Evolutionary conservation across 2,329 filamentous ascomycete species (phyloP), one percentile per base, ranked within the genome.

Genomic region (Aspergillus tanneri): DNA sequence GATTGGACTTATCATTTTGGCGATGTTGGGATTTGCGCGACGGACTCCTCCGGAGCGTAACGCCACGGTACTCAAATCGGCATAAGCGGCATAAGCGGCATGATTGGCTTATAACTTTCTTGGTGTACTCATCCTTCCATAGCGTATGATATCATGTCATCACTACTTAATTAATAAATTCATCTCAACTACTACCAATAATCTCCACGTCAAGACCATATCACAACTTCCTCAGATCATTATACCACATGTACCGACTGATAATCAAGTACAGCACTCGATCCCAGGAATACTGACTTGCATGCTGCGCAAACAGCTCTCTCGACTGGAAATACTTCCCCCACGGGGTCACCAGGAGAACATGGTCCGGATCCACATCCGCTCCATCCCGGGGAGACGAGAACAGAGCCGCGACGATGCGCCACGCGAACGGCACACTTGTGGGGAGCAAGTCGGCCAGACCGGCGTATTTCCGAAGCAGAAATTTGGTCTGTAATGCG

Each of bases 201-300:
- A 6, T 14, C 14, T 3, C 8, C 21, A 11, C 14, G 9, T 9
- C 19, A 12, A 21, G 5, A 14, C 25, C 34, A 30, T 5, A 48
- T 8, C 11, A 21, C 23, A 58, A 14, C 39, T 41, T 43, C 39
- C 47, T 44, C 39, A 59, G 8, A 34, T 58, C 56, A 45, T 73
- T 73, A 51, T 70, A 70, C 71, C 71, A 73, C 28, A 72, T 67
- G 47, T 73, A 70, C 32, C 70, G 67, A 52, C 68, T 72, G 7
- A 70, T 38, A 1, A 72, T 47, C 62, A 72, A 60, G 54, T 73
- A 73, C 47, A 73, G 30, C 30, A 68, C 59, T 12, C 71, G 60
- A 46, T 73, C 70, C 68, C 70, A 72, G 1, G 69, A 68, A 45
- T 72, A 72, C 55, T 73, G 71, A 45, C 65, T 71, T 25, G 52